Conservation (phyloP, 805 yeast genomes). For the Lipomyces starkeyi region DNA sequence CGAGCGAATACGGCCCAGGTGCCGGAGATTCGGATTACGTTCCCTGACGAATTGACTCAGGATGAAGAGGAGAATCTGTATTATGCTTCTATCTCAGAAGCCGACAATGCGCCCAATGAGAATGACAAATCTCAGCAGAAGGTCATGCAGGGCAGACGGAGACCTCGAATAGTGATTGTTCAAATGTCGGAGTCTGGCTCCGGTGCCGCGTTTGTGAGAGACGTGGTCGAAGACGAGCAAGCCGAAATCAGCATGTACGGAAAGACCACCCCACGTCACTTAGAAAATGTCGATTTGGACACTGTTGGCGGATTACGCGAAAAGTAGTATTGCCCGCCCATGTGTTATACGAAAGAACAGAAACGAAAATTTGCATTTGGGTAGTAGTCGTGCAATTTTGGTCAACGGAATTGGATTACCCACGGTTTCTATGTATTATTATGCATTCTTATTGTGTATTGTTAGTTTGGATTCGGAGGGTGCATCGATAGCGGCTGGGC, state of each 20-base stretch:
- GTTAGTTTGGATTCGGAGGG: neutral
- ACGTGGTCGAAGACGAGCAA: constrained; percentile 24
- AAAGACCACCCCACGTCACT: neutral
- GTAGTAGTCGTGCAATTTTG: neutral
- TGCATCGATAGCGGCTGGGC: neutral
- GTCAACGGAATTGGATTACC: neutral
- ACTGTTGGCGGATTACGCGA: constrained; percentile 11
- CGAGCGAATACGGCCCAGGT: neutral
- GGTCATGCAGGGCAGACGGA: neutral
- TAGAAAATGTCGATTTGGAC: constrained; percentile 12
- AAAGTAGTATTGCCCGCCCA: neutral
- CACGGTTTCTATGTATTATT: neutral
- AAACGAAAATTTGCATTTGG: neutral
- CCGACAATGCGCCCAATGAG: neutral
- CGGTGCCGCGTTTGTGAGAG: constrained; percentile 34
- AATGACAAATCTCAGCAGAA: neutral
- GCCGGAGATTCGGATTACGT: constrained; percentile 35
- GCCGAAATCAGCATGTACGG: neutral
- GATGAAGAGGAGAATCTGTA: constrained; percentile 10
- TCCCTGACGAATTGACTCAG: constrained; percentile 27
- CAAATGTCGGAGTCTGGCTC: constrained; percentile 33
- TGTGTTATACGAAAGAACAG: neutral
- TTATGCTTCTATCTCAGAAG: neutral
- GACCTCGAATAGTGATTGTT: constrained; percentile 30
- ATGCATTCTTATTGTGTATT: neutral